Conservation (phyloP, 306 rosid species). For the Sicyos edulis region DNA sequence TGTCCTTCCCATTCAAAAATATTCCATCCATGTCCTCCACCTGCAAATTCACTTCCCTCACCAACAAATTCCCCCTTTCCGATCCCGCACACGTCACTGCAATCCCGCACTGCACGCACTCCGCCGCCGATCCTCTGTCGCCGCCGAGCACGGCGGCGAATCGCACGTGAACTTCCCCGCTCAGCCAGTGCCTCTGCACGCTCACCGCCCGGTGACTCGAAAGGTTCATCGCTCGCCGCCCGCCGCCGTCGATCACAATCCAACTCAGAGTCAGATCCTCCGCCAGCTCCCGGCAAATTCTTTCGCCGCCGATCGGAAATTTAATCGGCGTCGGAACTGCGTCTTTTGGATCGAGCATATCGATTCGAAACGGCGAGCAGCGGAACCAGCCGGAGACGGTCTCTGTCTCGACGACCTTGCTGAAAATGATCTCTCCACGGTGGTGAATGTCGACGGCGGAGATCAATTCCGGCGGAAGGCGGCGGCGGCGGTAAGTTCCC, state of each 20-base stretch:
- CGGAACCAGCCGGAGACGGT: constrained; percentile 61
- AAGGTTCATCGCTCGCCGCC: constrained; percentile 53
- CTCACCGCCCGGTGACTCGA: constrained; percentile 52
- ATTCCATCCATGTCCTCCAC: constrained; percentile 72
- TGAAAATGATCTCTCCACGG: constrained; percentile 32
- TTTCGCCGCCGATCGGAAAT: constrained; percentile 23
- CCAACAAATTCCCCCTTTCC: constrained; percentile 39
- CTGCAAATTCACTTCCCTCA: constrained; percentile 57
- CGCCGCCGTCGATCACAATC: constrained; percentile 49
- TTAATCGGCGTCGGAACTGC: constrained; percentile 39
- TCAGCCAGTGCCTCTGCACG: constrained; percentile 63
- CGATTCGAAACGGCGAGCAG: constrained; percentile 66
- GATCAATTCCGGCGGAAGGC: constrained; percentile 32
- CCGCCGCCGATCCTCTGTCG: constrained; percentile 45
- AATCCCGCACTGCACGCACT: constrained; percentile 39
- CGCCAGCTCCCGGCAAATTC: constrained; percentile 27
- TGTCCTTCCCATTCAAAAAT: constrained; percentile 51
- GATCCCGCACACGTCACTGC: constrained; percentile 40
- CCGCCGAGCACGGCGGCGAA: constrained; percentile 47
- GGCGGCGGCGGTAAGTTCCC: neutral
- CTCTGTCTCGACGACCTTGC: constrained; percentile 61
- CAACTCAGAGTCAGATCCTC: constrained; percentile 50
- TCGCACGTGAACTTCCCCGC: constrained; percentile 53
- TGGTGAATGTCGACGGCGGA: constrained; percentile 63
- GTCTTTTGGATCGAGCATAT: constrained; percentile 58